Percentiles rank a stretch among this genome's conserved stretches.
Evolutionary conservation across 257 asterid species (phyloP).

Genomic region (Lavandula angustifolia): DNA sequence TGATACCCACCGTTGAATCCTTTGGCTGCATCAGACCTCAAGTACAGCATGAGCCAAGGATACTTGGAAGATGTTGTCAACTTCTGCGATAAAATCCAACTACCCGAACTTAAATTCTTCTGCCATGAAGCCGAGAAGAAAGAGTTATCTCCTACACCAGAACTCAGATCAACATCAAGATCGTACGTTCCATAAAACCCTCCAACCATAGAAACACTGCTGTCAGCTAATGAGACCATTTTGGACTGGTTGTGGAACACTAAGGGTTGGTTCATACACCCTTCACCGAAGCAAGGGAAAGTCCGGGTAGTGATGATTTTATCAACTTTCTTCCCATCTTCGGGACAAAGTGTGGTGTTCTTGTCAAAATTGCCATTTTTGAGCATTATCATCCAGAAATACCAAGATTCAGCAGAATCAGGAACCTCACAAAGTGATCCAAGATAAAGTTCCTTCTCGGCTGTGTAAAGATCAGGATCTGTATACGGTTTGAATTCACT

Average conservation of each 20-base stretch:
- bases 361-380: slow-evolving; percentile 85
- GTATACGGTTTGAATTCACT: slow-evolving; percentile 38
- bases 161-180: slow-evolving; percentile 56
- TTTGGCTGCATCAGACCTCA: slow-evolving; percentile 69
- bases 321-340: slow-evolving; percentile 70
- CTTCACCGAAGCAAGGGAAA: slow-evolving; percentile 84
- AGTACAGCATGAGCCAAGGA: slow-evolving; percentile 89
- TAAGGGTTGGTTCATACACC: slow-evolving; percentile 91
- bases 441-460: slow-evolving; percentile 69
- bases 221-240: slow-evolving; percentile 27
- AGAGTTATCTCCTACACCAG: slow-evolving; percentile 43
- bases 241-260: slow-evolving; percentile 62
- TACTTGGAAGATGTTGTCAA: slow-evolving; percentile 69
- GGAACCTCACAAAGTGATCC: slow-evolving; percentile 67
- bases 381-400: slow-evolving; percentile 85
- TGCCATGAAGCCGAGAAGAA: slow-evolving; percentile 66
- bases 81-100: slow-evolving; percentile 70
- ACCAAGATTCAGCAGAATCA: slow-evolving; percentile 54
- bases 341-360: slow-evolving; percentile 76
- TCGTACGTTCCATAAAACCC: slow-evolving; percentile 86
- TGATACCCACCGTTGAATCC: slow-evolving; percentile 90
- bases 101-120: slow-evolving; percentile 59
- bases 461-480: slow-evolving; percentile 75
- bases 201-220: slow-evolving; percentile 53
- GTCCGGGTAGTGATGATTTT: slow-evolving; percentile 60